Conservation (phyloP, 768 basidiomycete species). For the Pholiota microspora region DNA sequence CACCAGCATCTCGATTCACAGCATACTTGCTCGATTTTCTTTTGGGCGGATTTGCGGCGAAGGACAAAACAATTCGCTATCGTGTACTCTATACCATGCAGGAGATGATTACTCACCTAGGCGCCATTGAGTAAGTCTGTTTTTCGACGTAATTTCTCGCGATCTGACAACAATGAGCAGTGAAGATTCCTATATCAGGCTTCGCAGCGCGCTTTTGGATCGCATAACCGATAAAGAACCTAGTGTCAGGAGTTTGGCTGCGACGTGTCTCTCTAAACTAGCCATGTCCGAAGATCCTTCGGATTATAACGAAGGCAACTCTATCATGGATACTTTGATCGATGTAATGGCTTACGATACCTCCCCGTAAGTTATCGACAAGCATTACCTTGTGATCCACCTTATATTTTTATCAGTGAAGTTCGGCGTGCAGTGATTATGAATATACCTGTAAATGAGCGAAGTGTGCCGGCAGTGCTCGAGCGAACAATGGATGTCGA, state of each 20-base stretch:
- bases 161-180: constrained; percentile 35
- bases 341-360: constrained; percentile 71
- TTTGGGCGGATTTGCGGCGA: constrained; percentile 75
- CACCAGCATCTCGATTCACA: constrained; percentile 66
- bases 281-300: constrained; percentile 64
- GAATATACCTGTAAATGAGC: constrained; percentile 58
- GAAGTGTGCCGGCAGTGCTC: constrained; percentile 66
- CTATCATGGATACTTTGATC: constrained; percentile 59
- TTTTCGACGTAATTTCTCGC: background rate
- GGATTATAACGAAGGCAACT: constrained; percentile 51
- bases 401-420: constrained; percentile 48
- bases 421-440: constrained; percentile 80
- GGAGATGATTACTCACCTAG: constrained; percentile 76
- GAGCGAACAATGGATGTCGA: constrained; percentile 81
- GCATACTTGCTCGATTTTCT: constrained; percentile 63
- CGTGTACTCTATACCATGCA: constrained; percentile 75
- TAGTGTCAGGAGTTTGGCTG: constrained; percentile 74
- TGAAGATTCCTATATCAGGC: constrained; percentile 65
- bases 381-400: background rate
- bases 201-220: constrained; percentile 65
- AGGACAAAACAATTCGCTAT: constrained; percentile 85
- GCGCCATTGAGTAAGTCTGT: constrained; percentile 77
- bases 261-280: constrained; percentile 76
- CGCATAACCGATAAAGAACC: constrained; percentile 80
- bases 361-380: constrained; percentile 56